Conservation (phyloP, 176 grass and related monocot species). For the Cenchrus fungigraminus region DNA sequence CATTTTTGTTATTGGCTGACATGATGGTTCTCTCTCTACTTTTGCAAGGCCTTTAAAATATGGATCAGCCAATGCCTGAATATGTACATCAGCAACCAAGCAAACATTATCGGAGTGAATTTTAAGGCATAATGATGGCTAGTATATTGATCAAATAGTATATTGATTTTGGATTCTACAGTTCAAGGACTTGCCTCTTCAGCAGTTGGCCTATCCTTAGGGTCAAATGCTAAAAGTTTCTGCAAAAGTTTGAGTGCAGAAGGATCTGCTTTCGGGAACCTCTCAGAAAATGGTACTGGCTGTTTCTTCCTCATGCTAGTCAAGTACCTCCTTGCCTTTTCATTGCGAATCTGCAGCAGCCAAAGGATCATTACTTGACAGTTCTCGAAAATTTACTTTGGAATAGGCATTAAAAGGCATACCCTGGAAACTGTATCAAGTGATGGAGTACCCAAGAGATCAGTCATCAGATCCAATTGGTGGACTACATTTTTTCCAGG, state of each 20-base stretch:
- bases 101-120: slow-evolving; percentile 23
- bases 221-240: slow-evolving; percentile 93
- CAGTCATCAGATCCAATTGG: slow-evolving; percentile 98
- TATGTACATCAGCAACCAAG: slow-evolving; percentile 27
- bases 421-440: slow-evolving; percentile 86
- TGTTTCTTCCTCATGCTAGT: slow-evolving; percentile 86
- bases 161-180: background rate
- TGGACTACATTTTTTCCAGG: slow-evolving; percentile 99
- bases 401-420: slow-evolving; percentile 37
- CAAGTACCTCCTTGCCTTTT: slow-evolving; percentile 94
- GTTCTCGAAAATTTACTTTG: slow-evolving; percentile 30
- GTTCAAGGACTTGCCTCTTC: slow-evolving; percentile 62
- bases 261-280: slow-evolving; percentile 91
- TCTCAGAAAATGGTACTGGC: slow-evolving; percentile 74
- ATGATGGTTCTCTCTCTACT: slow-evolving; percentile 88
- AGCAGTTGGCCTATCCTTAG: slow-evolving; percentile 92
- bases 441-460: slow-evolving; percentile 93
- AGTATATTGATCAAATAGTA: background rate
- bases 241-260: slow-evolving; percentile 82
- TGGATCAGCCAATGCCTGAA: slow-evolving; percentile 88
- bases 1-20: slow-evolving; percentile 92
- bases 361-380: slow-evolving; percentile 42
- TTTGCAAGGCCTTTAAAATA: slow-evolving; percentile 96
- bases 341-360: slow-evolving; percentile 81
- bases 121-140: slow-evolving; percentile 1